phyloP scores from a whole-genome alignment of 2,329 filamentous ascomycete genomes.

The Mycosphaerella sp. region DNA sequence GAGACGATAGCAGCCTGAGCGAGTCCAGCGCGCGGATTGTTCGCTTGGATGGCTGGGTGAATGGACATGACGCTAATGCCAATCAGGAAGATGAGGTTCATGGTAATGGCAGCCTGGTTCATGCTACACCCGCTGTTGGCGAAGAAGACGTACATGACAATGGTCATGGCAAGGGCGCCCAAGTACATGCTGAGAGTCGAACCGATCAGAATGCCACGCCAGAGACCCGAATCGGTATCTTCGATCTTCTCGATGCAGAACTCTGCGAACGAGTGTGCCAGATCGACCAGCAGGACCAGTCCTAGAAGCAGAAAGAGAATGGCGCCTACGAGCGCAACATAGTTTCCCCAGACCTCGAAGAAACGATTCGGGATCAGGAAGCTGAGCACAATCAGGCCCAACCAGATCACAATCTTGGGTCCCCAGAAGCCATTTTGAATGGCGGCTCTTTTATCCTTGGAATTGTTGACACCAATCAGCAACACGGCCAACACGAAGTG shows the following conservation, averaged over 20 bases:
- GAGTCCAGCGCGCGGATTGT: slow-evolving; percentile 86
- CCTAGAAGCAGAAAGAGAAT: slow-evolving; percentile 92
- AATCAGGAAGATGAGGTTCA: slow-evolving; percentile 78
- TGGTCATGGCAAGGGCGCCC: slow-evolving; percentile 84
- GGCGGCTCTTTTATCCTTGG: slow-evolving; percentile 77
- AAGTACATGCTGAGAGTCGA: slow-evolving; percentile 93
- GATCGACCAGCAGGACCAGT: slow-evolving; percentile 83
- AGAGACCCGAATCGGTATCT: slow-evolving; percentile 72
- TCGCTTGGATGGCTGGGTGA: slow-evolving; percentile 82
- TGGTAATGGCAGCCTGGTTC: slow-evolving; percentile 93
- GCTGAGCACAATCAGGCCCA: slow-evolving; percentile 77
- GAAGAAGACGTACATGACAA: slow-evolving; percentile 97
- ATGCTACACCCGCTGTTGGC: slow-evolving; percentile 74
- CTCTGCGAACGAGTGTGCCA: slow-evolving; percentile 96
- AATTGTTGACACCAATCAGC: slow-evolving; percentile 78
- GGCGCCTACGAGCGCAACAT: slow-evolving; percentile 78
- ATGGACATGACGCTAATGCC: slow-evolving; percentile 77
- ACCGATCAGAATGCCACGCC: slow-evolving; percentile 82
- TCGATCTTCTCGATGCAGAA: slow-evolving; percentile 94
- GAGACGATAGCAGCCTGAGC: slow-evolving; percentile 98
- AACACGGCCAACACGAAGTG: slow-evolving; percentile 80
- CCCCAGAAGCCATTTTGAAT: slow-evolving; percentile 99
- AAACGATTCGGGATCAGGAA: slow-evolving; percentile 95
- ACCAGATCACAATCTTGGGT: slow-evolving; percentile 86
- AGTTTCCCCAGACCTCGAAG: slow-evolving; percentile 94